Evolutionary conservation across 192 early-diverging fungal species (phyloP).

Genomic region (Backusella tarrabulga): DNA sequence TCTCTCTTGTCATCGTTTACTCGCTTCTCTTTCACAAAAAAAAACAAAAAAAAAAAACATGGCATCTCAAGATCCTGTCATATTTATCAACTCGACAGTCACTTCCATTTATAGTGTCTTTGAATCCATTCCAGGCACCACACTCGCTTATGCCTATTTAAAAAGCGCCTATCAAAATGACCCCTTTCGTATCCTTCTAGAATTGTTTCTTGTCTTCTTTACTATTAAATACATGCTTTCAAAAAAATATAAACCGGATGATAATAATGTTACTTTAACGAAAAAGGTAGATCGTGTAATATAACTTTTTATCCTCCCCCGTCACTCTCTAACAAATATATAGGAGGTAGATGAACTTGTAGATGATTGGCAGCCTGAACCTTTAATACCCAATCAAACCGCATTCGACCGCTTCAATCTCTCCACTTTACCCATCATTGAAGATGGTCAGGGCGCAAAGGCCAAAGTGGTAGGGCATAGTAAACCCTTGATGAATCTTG

Average conservation of each 20-base stretch:
- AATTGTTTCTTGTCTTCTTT: slow-evolving; percentile 80
- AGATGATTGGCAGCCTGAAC: slow-evolving; percentile 95
- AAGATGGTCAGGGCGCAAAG: slow-evolving; percentile 64
- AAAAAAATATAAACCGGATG: slow-evolving; percentile 78
- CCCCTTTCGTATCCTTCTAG: slow-evolving; percentile 87
- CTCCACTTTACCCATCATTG: slow-evolving; percentile 73
- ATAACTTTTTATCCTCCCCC: neutral
- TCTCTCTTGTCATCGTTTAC: too few species aligned
- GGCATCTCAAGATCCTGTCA: slow-evolving; percentile 28
- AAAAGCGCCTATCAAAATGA: slow-evolving; percentile 93
- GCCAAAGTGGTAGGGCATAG: slow-evolving; percentile 59
- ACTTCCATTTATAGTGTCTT: slow-evolving; percentile 37
- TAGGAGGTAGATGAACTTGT: slow-evolving; percentile 95
- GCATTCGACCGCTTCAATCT: slow-evolving; percentile 72
- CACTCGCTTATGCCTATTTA: slow-evolving; percentile 74
- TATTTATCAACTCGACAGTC: slow-evolving; percentile 48
- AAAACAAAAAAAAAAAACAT: slow-evolving; percentile 1
- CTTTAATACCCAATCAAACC: slow-evolving; percentile 75
- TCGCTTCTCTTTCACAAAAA: neutral
- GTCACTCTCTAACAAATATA: neutral
- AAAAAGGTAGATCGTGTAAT: slow-evolving; percentile 57
- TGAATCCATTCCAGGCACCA: slow-evolving; percentile 67
- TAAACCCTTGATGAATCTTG: slow-evolving; percentile 75
- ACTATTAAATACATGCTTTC: slow-evolving; percentile 87
- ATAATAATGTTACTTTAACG: slow-evolving; percentile 74